Percentiles rank a stretch among this genome's conserved stretches.
These are phyloP conservation scores for Fennellomyces sp. DNA, from an alignment of 371 early-diverging fungal genomes.

Conservation along the genomic window DNA sequence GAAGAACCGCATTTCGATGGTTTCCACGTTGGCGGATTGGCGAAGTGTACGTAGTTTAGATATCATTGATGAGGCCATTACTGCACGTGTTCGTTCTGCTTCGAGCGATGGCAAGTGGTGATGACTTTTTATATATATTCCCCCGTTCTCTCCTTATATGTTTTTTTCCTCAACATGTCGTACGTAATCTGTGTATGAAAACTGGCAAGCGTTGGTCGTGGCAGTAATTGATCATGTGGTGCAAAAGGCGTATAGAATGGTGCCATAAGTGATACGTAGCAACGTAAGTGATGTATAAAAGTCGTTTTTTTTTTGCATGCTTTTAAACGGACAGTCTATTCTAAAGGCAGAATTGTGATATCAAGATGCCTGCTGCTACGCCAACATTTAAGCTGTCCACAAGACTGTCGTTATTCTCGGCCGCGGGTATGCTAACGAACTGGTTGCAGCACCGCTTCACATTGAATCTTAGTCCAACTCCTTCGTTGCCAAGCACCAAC, in stretches of 20 bases:
- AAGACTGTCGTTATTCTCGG: conserved; percentile 1
- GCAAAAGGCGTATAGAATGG: no score
- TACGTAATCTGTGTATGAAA: no score
- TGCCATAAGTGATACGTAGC: no score
- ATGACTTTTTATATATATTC: not conserved
- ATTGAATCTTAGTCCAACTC: conserved; percentile 52
- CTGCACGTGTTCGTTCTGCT: conserved; percentile 36
- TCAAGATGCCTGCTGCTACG: conserved; percentile 63
- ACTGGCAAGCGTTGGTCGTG: no score
- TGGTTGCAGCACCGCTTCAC: conserved; percentile 45
- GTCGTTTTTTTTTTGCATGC: no score
- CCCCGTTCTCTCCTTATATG: not conserved
- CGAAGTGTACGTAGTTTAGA: conserved; percentile 46
- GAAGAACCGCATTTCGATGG: conserved; percentile 50
- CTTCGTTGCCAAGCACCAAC: conserved; percentile 72
- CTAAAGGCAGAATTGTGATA: not conserved
- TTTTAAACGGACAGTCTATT: no score
- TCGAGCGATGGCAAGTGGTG: conserved; percentile 26
- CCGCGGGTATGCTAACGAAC: conserved; percentile 42
- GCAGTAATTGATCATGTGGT: no score
- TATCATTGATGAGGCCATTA: conserved; percentile 49
- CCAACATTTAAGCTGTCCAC: conserved; percentile 69
- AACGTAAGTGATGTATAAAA: no score
- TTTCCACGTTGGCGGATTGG: conserved; percentile 47
- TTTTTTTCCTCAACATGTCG: no score